phyloP scores from a whole-genome alignment of 768 basidiomycete genomes.

The Cystofilobasidium ferigula region DNA sequence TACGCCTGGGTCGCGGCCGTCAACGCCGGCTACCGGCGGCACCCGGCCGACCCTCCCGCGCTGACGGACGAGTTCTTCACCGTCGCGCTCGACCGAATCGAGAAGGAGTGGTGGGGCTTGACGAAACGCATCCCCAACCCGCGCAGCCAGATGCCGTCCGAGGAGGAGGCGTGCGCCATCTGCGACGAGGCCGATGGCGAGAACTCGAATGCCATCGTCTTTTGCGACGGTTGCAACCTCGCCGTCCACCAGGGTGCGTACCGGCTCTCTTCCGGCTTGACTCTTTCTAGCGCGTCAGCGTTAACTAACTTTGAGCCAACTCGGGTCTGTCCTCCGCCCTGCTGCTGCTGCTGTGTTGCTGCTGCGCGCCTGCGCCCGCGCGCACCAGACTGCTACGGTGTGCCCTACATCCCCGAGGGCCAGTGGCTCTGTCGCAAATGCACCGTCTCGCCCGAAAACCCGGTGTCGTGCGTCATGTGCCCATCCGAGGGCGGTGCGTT shows the following conservation, averaged over 20 bases:
- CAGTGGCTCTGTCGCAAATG: conserved; percentile 99
- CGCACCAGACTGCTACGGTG: conserved; percentile 85
- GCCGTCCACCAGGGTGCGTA: conserved; percentile 93
- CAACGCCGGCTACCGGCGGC: conserved; percentile 55
- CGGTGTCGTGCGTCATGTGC: conserved; percentile 88
- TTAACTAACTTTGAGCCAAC: too few relatives aligned
- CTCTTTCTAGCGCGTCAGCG: background rate
- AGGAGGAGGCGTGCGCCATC: conserved; percentile 91
- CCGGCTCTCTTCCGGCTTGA: background rate
- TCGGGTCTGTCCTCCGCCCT: too few relatives aligned
- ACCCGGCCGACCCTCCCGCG: conserved; percentile 57
- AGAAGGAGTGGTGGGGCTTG: conserved; percentile 99
- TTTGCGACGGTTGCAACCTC: conserved; percentile 96
- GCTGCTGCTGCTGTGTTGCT: too few relatives aligned
- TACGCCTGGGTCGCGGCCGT: conserved; percentile 84
- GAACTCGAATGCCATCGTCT: conserved; percentile 97
- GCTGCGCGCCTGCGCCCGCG: too few relatives aligned
- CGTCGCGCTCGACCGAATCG: conserved; percentile 90
- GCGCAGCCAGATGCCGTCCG: conserved; percentile 72
- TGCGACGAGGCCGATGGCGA: conserved; percentile 98
- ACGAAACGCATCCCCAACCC: conserved; percentile 88
- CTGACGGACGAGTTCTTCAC: conserved; percentile 83
- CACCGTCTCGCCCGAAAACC: conserved; percentile 90
- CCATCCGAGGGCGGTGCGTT: conserved; percentile 96
- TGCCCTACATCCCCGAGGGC: conserved; percentile 97